A percentile compares a stretch with the other conserved stretches of the same genome.
These are phyloP conservation scores for Conringia planisiliqua DNA, from an alignment of 345 rosid genomes.

Conservation along the genomic window DNA sequence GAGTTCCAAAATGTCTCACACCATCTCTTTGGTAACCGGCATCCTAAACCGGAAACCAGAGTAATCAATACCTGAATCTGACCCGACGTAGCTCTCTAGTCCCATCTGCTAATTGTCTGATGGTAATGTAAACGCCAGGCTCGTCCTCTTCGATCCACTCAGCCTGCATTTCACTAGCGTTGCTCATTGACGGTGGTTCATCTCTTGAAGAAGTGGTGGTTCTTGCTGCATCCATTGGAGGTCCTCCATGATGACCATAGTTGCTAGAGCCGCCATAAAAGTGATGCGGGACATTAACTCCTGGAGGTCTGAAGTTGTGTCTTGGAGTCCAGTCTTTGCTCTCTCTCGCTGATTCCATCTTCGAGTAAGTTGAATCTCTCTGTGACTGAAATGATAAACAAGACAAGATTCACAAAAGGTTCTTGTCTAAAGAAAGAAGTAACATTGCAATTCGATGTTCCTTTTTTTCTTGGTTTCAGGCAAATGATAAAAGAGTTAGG, in stretches of 20 bases:
- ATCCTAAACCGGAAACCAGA: neutral
- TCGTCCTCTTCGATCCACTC: constrained; percentile 96
- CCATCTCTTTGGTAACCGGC: neutral
- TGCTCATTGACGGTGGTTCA: constrained; percentile 86
- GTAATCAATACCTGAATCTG: constrained; percentile 73
- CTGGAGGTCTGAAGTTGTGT: constrained; percentile 53
- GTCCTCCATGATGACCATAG: constrained; percentile 49
- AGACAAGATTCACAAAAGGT: neutral
- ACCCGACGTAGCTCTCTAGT: constrained; percentile 95
- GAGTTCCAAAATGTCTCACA: too few relatives aligned
- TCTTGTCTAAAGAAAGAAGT: neutral
- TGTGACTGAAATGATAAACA: constrained; percentile 29
- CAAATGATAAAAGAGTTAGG: neutral
- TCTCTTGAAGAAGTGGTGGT: constrained; percentile 89
- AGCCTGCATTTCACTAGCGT: constrained; percentile 84
- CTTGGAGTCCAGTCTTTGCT: constrained; percentile 74
- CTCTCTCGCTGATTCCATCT: constrained; percentile 70
- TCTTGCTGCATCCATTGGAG: constrained; percentile 61
- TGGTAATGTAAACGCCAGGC: constrained; percentile 91
- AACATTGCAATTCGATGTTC: neutral
- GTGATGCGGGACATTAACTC: constrained; percentile 36
- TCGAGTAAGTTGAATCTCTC: constrained; percentile 80
- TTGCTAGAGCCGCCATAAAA: constrained; percentile 53
- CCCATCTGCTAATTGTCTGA: constrained; percentile 84
- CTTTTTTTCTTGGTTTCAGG: neutral